Conservation (phyloP, 768 basidiomycete species). For the Lentinus tigrinus region DNA sequence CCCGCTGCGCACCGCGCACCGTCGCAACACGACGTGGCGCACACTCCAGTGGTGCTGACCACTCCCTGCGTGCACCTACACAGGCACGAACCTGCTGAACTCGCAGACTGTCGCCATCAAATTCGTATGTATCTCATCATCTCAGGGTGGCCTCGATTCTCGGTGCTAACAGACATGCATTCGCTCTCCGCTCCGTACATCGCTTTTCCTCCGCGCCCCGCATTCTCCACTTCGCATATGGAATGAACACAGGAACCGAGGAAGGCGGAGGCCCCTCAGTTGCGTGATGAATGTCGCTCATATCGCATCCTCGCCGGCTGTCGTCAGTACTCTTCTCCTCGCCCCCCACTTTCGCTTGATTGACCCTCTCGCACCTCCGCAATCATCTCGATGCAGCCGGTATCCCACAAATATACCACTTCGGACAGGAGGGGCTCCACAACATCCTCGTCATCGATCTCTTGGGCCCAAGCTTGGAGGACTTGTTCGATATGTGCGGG, state of each 20-base stretch:
- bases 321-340: constrained; percentile 43
- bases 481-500: constrained; percentile 98
- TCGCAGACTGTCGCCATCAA: constrained; percentile 99
- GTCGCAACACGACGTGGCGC: not conserved
- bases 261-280: constrained; percentile 95
- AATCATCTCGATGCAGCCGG: constrained; percentile 57
- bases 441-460: constrained; percentile 99
- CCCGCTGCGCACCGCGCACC: not conserved
- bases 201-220: not conserved
- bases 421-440: constrained; percentile 97
- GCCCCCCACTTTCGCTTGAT: not conserved
- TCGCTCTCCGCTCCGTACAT: not conserved
- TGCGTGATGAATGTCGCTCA: constrained; percentile 97
- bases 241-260: constrained; percentile 63
- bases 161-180: not conserved
- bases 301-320: constrained; percentile 90
- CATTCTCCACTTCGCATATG: too few species aligned
- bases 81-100: constrained; percentile 97
- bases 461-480: constrained; percentile 93
- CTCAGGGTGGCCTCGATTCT: constrained; percentile 1
- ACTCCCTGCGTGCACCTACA: not conserved
- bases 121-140: constrained; percentile 70
- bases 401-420: constrained; percentile 99
- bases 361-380: not conserved
- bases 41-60: not conserved